phyloP scores from a whole-genome alignment of 305 asterid species.

The Fraxinus sp. region DNA sequence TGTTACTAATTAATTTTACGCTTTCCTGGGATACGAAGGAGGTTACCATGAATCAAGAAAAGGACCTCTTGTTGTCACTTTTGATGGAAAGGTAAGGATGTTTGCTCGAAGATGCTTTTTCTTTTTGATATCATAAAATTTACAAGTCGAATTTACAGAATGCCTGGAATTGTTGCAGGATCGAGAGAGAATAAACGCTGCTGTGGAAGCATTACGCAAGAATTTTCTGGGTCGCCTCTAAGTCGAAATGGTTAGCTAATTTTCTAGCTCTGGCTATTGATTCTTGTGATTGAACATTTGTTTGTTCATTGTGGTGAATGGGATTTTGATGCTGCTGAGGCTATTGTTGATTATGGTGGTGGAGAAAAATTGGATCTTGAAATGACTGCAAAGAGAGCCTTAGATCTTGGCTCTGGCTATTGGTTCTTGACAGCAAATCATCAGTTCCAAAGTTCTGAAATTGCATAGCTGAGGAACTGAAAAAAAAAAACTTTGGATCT shows the following conservation, averaged over 20 bases:
- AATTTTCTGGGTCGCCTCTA: slow-evolving; percentile 36
- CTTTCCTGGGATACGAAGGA: slow-evolving; percentile 38
- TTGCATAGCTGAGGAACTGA: too few species aligned
- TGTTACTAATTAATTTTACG: too few species aligned
- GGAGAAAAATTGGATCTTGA: too few species aligned
- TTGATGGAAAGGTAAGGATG: slow-evolving; percentile 60
- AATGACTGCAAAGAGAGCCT: too few species aligned
- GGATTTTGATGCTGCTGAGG: too few species aligned
- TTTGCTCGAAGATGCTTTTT: not conserved
- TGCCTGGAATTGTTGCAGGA: slow-evolving; percentile 47
- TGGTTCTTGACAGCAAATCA: too few species aligned
- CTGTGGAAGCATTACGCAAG: slow-evolving; percentile 52
- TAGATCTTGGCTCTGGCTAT: too few species aligned
- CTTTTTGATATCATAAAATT: slow-evolving; percentile 8
- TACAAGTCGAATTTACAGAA: not conserved
- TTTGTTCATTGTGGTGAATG: slow-evolving; percentile 32
- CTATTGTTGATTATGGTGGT: too few species aligned
- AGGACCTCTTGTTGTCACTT: slow-evolving; percentile 56
- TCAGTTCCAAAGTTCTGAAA: too few species aligned
- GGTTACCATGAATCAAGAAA: slow-evolving; percentile 66
- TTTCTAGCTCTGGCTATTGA: too few species aligned
- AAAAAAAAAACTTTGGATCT: too few species aligned
- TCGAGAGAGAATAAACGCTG: slow-evolving; percentile 50
- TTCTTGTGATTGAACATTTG: not conserved
- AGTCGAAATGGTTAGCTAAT: too few species aligned